Base-by-base conservation (phyloP, 2,329 filamentous ascomycete species). In the Cadophora sp. region DNA sequence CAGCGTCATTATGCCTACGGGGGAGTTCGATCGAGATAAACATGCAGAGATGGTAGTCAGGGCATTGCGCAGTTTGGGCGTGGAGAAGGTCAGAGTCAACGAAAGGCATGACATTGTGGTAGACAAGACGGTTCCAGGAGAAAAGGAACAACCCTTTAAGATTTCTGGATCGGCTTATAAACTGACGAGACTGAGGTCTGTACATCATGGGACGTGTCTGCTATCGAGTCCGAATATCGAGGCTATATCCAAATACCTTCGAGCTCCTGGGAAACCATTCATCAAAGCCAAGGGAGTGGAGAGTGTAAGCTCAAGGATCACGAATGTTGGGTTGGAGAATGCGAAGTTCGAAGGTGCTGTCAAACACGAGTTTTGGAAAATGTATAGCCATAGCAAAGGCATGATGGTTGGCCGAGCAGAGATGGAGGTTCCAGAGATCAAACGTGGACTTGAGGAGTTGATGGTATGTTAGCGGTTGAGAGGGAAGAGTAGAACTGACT, bases 91-190 rank as follows among this genome's bases (percentile, higher is more conserved):
- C 4, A 85, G 88, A 68, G 95, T 98, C 72, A 99, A 98, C 77
- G 88, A 90, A 77, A 86, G 96, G 18, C 95, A 99, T 78, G 96
- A 99, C 77, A 97, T 99, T 73, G 93, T 98, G 27, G 83, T 96
- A 55, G 87, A 90, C 81, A 66, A 45, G 59, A 67, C n/a, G 30
- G 66, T 60, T 1, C 51, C 64, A 9, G 47, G 41, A 59, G 45
- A 70, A 73, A 59, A 9, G 14, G 24, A 45, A 8, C 30, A 36
- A 62, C 68, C 39, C 70, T 87, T 90, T 76, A 99, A 99, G 78
- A 86, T 98, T 13, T 97, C 94, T 0, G 96, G 96, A 1, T 97
- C 94, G 0, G 96, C 96, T 13, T 99, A 97, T 81, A 98, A 98
- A 79, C 83, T 99, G 63, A 97, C 92, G 0, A 85, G 92, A 27